Conservation (phyloP, 2,329 filamentous ascomycete species). For the Ceratocystis cacaofunesta region DNA sequence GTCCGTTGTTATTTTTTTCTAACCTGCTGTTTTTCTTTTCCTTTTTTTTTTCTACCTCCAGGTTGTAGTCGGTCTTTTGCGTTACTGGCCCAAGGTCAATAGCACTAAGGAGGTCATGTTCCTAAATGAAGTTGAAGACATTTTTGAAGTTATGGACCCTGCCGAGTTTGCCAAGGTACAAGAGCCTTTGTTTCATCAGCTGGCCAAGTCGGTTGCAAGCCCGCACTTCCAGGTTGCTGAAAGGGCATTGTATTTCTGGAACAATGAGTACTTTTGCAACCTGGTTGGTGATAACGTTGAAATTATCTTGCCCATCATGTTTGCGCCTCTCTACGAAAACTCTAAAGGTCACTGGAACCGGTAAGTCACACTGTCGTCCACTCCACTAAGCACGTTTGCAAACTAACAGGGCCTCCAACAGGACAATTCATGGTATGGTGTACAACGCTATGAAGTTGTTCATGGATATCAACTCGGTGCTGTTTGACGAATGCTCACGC, state of each 20-base stretch:
- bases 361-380: slow-evolving; percentile 35
- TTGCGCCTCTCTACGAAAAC: slow-evolving; percentile 94
- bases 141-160: slow-evolving; percentile 99
- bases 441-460: slow-evolving; percentile 99
- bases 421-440: slow-evolving; percentile 98
- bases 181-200: slow-evolving; percentile 89
- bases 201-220: slow-evolving; percentile 94
- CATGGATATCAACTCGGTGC: slow-evolving; percentile 98
- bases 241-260: slow-evolving; percentile 97
- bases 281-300: slow-evolving; percentile 98
- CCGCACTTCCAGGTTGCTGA: slow-evolving; percentile 98
- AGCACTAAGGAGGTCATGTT: slow-evolving; percentile 99
- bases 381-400: neutral
- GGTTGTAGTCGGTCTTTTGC: slow-evolving; percentile 84
- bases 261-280: slow-evolving; percentile 99
- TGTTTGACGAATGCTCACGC: slow-evolving; percentile 97
- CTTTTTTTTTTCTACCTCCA: slow-evolving; percentile 24
- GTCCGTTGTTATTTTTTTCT: neutral
- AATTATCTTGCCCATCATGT: slow-evolving; percentile 98
- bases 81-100: slow-evolving; percentile 99
- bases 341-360: slow-evolving; percentile 99
- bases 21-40: slow-evolving; percentile 17
- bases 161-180: slow-evolving; percentile 98
- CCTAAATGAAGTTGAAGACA: slow-evolving; percentile 96
- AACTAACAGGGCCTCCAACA: slow-evolving; percentile 25